Evolutionary conservation across 192 early-diverging fungal genomes (phyloP), one percentile per base, ranked within the genome.

Genomic region (Umbelopsis isabellina): DNA sequence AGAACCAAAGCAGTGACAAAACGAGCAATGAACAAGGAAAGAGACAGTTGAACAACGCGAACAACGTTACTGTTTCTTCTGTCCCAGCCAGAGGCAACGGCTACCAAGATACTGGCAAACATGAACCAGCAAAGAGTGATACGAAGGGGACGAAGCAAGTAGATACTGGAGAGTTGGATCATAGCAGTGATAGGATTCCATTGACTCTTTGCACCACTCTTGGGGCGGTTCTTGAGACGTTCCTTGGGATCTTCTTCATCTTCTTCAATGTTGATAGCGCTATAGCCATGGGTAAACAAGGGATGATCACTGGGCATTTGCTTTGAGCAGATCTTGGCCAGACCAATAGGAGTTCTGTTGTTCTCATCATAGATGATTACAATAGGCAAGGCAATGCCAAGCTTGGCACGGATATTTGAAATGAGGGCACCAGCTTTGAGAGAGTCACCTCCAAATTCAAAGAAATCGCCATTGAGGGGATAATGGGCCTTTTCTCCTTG

Each of bases 391-490:
- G 22, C 73, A 16, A 71, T 41, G 30, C 55, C 65, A 46, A 73
- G 47, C 27, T 73, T 53, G 7, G 72, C 46, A 7, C 72, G 72
- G 30, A 73, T 72, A 25, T 52, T 49, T 12, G 67, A 66, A 22
- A 80, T 55, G 10, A 80, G 44, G 10, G 70, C 67, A 46, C 79
- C 79, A 49, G 75, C 74, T 30, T 78, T 75, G 52, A 84, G 49
- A 30, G 79, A 80, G 64, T 75, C 70, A 20, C 83, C 83, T 35
- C 83, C 83, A 10, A 72, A 37, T 49, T 80, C 75, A 72, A 84
- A 84, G 70, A 84, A 84, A 66, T 84, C 83, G 30, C 58, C 70
- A 58, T 72, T 49, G n/a, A 72, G 53, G 23, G 70, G 70, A 47
- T 49, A 65, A 20, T 65, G 55, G 33, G 73, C 66, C 21, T 48